Evolutionary conservation across 2,329 filamentous ascomycete species (phyloP).

Genomic region (Colletotrichum salicis): DNA sequence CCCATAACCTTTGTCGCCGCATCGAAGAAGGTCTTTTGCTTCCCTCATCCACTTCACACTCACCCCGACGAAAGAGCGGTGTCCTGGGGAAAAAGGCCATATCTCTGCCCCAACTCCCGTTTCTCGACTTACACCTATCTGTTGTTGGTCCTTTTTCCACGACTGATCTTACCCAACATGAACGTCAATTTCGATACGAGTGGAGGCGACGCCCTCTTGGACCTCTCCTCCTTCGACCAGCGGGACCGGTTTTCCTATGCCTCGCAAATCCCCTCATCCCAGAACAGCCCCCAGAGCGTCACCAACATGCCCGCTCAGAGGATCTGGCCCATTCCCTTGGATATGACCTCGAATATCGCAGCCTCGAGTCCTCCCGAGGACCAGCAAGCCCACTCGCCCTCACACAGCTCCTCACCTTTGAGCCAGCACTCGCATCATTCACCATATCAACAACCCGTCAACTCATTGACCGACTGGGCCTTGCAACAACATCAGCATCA

Average conservation of each 20-base stretch:
- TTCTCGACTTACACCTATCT: constrained; percentile 42
- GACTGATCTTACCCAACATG: constrained; percentile 50
- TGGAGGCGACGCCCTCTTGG: constrained; percentile 69
- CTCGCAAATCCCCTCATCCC: constrained; percentile 48
- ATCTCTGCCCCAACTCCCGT: constrained; percentile 36
- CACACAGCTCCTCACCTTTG: constrained; percentile 57
- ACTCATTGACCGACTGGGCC: constrained; percentile 70
- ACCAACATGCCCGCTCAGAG: constrained; percentile 49
- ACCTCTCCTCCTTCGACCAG: constrained; percentile 68
- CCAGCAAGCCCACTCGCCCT: constrained; percentile 57
- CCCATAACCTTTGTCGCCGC: constrained; percentile 26
- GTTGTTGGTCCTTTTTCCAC: constrained; percentile 44
- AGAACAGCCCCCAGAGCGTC: constrained; percentile 36
- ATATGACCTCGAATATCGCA: constrained; percentile 59
- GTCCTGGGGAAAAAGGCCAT: constrained; percentile 47
- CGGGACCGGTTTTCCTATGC: constrained; percentile 66
- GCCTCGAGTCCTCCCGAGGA: constrained; percentile 61
- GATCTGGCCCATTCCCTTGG: constrained; percentile 63
- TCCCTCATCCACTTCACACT: constrained; percentile 25
- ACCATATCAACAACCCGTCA: constrained; percentile 62
- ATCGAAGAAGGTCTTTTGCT: constrained; percentile 13
- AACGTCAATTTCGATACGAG: constrained; percentile 69
- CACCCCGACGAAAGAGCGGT: constrained; percentile 53
- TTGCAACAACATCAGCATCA: constrained; percentile 66
- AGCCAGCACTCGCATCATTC: constrained; percentile 63